Evolutionary conservation across 306 rosid genomes (phyloP).

Genomic region (Cucurbita argyrosperma): DNA sequence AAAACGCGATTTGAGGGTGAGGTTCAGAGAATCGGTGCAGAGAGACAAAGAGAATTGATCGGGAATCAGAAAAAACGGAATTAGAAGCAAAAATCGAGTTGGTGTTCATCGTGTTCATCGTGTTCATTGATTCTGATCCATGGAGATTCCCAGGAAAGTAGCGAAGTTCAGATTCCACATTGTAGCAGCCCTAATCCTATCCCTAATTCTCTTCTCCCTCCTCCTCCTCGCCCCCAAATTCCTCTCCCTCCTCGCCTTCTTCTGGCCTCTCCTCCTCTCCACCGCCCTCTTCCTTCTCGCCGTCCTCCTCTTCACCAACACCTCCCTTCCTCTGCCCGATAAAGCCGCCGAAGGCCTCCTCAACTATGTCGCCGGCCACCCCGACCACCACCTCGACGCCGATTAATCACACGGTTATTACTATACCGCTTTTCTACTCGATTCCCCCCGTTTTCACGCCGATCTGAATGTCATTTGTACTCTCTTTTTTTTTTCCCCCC

Average conservation of each 20-base stretch:
- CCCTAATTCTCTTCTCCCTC: slow-evolving; percentile 17
- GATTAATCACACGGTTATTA: slow-evolving; percentile 12
- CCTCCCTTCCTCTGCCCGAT: slow-evolving; percentile 22
- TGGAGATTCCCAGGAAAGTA: slow-evolving; percentile 66
- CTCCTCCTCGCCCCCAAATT: slow-evolving; percentile 38
- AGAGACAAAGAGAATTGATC: too few species aligned
- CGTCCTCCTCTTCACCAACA: slow-evolving; percentile 43
- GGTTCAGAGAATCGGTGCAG: too few species aligned
- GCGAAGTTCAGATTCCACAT: slow-evolving; percentile 40
- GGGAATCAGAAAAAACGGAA: too few species aligned
- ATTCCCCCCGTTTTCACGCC: not conserved
- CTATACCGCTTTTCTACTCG: not conserved
- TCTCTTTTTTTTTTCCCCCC: not conserved
- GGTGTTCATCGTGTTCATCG: not conserved
- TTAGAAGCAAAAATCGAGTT: too few species aligned
- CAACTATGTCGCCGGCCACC: slow-evolving; percentile 65
- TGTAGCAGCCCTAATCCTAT: slow-evolving; percentile 11
- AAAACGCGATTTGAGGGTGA: too few species aligned
- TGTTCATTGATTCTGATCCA: not conserved
- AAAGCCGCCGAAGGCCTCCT: slow-evolving; percentile 53
- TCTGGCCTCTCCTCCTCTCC: slow-evolving; percentile 89
- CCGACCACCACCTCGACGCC: slow-evolving; percentile 19
- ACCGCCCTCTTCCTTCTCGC: slow-evolving; percentile 63
- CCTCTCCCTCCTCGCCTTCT: slow-evolving; percentile 49
- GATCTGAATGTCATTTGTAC: not conserved